Percentiles rank a stretch among this genome's conserved stretches.
These are phyloP conservation scores for Fragaria vesca DNA, from an alignment of 306 rosid species.

Conservation along the genomic window DNA sequence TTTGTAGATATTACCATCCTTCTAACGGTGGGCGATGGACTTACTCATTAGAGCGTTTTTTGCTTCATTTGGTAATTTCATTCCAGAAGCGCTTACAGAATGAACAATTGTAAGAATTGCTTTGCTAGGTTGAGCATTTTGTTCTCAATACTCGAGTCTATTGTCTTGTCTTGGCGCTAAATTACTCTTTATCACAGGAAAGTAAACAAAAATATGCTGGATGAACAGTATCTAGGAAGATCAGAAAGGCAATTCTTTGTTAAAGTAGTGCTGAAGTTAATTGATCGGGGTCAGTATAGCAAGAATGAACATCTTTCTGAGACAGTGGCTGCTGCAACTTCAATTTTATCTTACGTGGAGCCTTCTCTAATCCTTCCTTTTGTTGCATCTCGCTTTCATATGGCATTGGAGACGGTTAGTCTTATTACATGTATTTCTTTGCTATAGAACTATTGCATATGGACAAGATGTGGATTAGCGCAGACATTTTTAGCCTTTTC, in stretches of 20 bases:
- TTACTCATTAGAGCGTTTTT: conserved; percentile 74
- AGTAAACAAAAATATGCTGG: conserved; percentile 34
- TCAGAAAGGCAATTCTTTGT: conserved; percentile 84
- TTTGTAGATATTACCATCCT: conserved; percentile 90
- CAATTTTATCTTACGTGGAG: conserved; percentile 89
- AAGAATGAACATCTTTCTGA: conserved; percentile 94
- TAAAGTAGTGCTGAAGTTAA: conserved; percentile 70
- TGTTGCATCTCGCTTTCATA: conserved; percentile 94
- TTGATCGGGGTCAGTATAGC: conserved; percentile 99
- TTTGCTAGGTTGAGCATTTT: conserved; percentile 22
- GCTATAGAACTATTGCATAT: conserved; percentile 22
- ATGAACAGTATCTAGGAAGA: conserved; percentile 63
- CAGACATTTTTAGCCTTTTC: background rate
- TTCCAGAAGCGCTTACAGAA: conserved; percentile 85
- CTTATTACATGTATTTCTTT: conserved; percentile 28
- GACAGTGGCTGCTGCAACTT: conserved; percentile 95
- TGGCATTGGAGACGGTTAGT: conserved; percentile 99
- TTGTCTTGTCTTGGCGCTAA: conserved; percentile 41
- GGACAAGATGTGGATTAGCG: conserved; percentile 11
- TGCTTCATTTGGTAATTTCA: conserved; percentile 78
- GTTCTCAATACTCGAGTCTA: conserved; percentile 18
- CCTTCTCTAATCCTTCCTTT: conserved; percentile 91
- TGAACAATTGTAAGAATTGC: conserved; percentile 71
- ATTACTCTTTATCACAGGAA: conserved; percentile 49
- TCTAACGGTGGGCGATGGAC: conserved; percentile 99